phyloP scores from a whole-genome alignment of 2,329 filamentous ascomycete species.

The Macrophomina phaseolina region DNA sequence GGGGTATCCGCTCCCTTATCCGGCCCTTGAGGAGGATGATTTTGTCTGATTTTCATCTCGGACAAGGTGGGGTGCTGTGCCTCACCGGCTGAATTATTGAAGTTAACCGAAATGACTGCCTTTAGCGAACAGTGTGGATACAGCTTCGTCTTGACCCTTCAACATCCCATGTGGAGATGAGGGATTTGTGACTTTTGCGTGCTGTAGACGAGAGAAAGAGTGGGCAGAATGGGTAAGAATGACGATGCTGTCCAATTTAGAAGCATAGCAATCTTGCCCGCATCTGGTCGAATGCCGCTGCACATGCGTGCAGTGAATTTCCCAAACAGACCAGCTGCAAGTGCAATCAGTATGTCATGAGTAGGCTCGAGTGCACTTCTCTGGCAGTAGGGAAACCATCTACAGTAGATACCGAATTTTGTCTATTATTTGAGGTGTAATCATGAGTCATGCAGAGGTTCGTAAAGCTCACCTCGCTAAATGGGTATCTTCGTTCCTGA shows the following conservation, averaged over 20 bases:
- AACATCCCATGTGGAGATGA: background rate
- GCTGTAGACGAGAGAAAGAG: background rate
- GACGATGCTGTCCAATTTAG: background rate
- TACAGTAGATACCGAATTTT: background rate
- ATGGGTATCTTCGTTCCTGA: constrained; percentile 22
- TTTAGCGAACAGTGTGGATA: constrained; percentile 13
- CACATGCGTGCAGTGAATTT: no score
- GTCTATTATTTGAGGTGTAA: background rate
- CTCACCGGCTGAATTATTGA: background rate
- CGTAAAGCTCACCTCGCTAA: constrained; percentile 23
- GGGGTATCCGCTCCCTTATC: background rate
- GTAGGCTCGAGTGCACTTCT: background rate
- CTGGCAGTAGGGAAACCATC: no score
- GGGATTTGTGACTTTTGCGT: background rate
- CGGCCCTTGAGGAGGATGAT: background rate
- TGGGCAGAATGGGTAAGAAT: background rate
- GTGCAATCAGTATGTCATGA: background rate
- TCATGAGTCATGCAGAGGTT: constrained; percentile 16
- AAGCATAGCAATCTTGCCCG: no score
- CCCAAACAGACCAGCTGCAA: background rate
- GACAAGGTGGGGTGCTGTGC: constrained; percentile 17
- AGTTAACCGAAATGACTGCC: constrained; percentile 19
- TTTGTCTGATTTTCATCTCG: background rate
- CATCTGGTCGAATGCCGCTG: no score
- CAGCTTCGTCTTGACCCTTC: background rate